Evolutionary conservation across 2,329 filamentous ascomycete genomes (phyloP).

Genomic region (Colletotrichum sp.): DNA sequence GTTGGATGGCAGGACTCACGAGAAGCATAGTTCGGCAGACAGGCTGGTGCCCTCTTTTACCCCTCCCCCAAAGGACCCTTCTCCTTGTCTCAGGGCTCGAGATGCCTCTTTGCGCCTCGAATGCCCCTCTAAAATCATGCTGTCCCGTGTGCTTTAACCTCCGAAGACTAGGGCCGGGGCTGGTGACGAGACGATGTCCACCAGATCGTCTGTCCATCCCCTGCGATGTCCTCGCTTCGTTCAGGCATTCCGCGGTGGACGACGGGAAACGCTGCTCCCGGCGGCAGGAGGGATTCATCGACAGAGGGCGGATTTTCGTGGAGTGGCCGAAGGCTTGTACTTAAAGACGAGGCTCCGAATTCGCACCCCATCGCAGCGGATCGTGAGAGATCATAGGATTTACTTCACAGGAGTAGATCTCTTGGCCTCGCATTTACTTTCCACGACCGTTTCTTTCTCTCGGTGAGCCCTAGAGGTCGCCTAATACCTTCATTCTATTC

Average conservation of each 20-base stretch:
- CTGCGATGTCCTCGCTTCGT: background rate
- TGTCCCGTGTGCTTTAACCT: background rate
- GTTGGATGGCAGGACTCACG: conserved; percentile 9
- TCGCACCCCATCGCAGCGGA: background rate
- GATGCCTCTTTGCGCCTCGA: background rate
- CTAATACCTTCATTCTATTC: background rate
- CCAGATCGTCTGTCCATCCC: background rate
- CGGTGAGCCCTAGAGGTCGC: background rate
- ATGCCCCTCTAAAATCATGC: background rate
- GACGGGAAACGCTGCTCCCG: conserved; percentile 2
- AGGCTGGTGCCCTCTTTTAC: background rate
- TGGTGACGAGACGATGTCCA: background rate
- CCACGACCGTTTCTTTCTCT: background rate
- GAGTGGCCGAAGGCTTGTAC: background rate
- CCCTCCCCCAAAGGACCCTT: background rate
- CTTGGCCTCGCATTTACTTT: background rate
- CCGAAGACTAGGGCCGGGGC: background rate
- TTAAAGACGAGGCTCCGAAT: background rate
- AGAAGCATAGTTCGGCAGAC: background rate
- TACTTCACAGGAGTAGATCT: background rate
- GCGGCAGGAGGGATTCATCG: conserved; percentile 20
- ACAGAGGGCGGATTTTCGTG: background rate
- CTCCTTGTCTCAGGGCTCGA: background rate
- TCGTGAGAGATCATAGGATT: background rate
- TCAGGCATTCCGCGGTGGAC: background rate